A percentile compares a stretch with the other conserved stretches of the same genome.
phyloP scores from a whole-genome alignment of 148 eudicot genomes.

The Fagopyrum esculentum region DNA sequence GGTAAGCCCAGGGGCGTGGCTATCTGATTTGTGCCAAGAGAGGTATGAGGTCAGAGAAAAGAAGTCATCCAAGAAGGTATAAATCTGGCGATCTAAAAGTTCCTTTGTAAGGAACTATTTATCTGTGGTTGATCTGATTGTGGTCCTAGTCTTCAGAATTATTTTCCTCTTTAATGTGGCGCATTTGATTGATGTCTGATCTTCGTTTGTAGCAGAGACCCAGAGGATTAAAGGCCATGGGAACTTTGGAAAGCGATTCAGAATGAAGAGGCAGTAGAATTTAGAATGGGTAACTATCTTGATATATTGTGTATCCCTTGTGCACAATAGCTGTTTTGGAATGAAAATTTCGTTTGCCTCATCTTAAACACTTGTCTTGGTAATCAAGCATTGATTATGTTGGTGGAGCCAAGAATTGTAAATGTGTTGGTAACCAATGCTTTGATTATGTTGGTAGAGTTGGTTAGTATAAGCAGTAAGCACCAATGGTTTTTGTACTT shows the following conservation, averaged over 20 bases:
- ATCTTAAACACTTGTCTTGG: neutral
- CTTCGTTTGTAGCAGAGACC: conserved; percentile 56
- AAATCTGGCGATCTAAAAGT: neutral
- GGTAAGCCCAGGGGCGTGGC: conserved; percentile 83
- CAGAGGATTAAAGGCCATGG: conserved; percentile 94
- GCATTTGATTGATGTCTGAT: neutral
- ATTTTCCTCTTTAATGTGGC: neutral
- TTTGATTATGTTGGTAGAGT: too few species aligned
- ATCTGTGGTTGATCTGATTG: neutral
- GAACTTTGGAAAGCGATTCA: conserved; percentile 83
- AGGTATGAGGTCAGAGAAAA: conserved; percentile 91
- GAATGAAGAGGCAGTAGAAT: conserved; percentile 22
- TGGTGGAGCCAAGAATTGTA: neutral
- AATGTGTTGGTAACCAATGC: neutral
- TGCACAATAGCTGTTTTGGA: neutral
- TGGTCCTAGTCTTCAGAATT: neutral
- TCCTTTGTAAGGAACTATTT: neutral
- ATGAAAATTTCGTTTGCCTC: neutral
- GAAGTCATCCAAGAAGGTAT: conserved; percentile 73
- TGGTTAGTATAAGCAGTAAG: too few species aligned
- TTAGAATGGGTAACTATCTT: neutral
- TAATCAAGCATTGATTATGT: neutral
- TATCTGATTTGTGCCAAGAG: conserved; percentile 64
- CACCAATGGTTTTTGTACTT: too few species aligned
- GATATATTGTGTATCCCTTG: neutral